Evolutionary conservation across 768 basidiomycete genomes (phyloP), one percentile per base, ranked within the genome.

Genomic region (Mycena indigotica): DNA sequence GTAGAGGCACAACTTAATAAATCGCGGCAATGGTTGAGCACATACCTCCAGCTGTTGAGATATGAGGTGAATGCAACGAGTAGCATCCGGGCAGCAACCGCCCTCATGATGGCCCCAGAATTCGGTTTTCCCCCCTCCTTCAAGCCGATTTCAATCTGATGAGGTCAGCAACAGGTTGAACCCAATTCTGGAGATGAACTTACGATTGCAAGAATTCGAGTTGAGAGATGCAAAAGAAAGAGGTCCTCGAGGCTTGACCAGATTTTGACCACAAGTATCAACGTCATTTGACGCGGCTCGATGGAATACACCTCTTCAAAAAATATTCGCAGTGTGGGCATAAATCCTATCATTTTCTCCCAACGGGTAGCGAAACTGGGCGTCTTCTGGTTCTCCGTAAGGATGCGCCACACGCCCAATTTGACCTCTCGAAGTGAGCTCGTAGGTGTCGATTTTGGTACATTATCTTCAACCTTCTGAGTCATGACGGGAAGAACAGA

Each of bases 341-440:
- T 19, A 13, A 57, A 30, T 3, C 21, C 48, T 16, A 49, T 51
- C 21, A 46, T 30, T 54, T 59, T 58, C 35, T 19, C 50, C 57
- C 61, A 63, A 3, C 26, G 54, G 25, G 50, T 24, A 13, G 19
- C 55, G 23, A 63, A n/a, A 35, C 51, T 50, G 25, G 25, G 4
- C n/a, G 57, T 35, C 28, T 28, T 30, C 30, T 58, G 45, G 21
- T 50, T 58, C 46, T 56, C 51, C 2, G n/a, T 51, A 38, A 63
- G 29, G 10, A 63, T 51, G 3, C 61, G 57, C 61, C 61, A 63
- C 4, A 63, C 61, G 1, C 61, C 61, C 0, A 63, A 55, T n/a
- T 19, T 30, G 21, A 53, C 46, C 25, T 63, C 61, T 51, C 56
- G 54, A 19, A 63, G 30, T 2, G 38, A 44, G 28, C 19, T 16